A percentile compares a stretch with the other conserved stretches of the same genome.
Evolutionary conservation across 495 filamentous ascomycete species (phyloP).

Genomic region (Penicillium angulare): DNA sequence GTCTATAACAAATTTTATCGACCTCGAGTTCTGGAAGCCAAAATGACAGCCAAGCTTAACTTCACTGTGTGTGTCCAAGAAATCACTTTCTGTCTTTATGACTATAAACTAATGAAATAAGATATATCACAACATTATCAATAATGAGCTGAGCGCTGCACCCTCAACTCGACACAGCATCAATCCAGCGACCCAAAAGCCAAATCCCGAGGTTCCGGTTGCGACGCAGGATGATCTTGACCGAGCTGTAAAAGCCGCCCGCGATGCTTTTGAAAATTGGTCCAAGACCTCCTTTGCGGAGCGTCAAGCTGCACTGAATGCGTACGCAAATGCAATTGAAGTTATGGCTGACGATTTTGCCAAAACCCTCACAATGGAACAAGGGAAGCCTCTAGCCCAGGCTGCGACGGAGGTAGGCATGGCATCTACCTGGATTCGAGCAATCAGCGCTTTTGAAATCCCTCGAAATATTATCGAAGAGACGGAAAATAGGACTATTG

Average conservation of each 20-base stretch:
- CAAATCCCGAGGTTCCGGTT: constrained; percentile 55
- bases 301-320: constrained; percentile 53
- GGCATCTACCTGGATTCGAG: constrained; percentile 23
- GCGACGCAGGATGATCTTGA: constrained; percentile 54
- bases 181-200: constrained; percentile 50
- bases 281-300: constrained; percentile 48
- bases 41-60: no score
- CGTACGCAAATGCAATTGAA: constrained; percentile 50
- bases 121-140: constrained; percentile 39
- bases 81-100: no score
- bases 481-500: constrained; percentile 39
- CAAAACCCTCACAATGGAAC: constrained; percentile 52
- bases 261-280: constrained; percentile 52
- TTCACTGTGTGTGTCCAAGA: no score
- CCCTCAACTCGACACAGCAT: constrained; percentile 36
- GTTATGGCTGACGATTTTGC: constrained; percentile 45
- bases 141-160: constrained; percentile 32
- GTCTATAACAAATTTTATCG: no score
- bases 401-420: constrained; percentile 24
- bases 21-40: no score
- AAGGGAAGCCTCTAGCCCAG: constrained; percentile 52
- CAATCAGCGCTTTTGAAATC: constrained; percentile 21
- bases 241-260: constrained; percentile 46
- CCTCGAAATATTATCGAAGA: constrained; percentile 42
- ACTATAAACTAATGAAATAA: no score